Percentiles rank a stretch among this genome's conserved stretches.
Conservation (phyloP, 2,329 filamentous ascomycete genomes). For the Magnaporthiopsis rhizophila region DNA sequence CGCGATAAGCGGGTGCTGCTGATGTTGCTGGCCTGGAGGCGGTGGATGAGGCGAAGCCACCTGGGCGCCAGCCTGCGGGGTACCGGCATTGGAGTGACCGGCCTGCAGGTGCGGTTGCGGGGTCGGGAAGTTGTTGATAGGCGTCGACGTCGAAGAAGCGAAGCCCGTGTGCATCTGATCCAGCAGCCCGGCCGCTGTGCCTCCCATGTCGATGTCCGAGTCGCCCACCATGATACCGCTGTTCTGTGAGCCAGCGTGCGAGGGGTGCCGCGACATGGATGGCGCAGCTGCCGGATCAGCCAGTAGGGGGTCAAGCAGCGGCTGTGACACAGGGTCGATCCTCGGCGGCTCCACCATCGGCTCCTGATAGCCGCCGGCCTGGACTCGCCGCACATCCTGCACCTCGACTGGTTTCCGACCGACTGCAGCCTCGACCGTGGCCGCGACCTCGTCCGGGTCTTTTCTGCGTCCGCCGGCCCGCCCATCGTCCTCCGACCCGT, state of each 20-base stretch:
- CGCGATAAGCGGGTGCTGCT: slow-evolving; percentile 20
- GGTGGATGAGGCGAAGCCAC: slow-evolving; percentile 36
- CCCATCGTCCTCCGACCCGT: slow-evolving; percentile 41
- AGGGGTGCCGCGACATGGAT: slow-evolving; percentile 43
- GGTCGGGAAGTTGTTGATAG: slow-evolving; percentile 51
- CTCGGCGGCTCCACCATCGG: slow-evolving; percentile 44
- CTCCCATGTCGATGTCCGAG: slow-evolving; percentile 57
- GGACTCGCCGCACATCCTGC: slow-evolving; percentile 59
- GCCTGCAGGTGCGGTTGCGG: slow-evolving; percentile 52
- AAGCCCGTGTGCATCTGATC: slow-evolving; percentile 61
- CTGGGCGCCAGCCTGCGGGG: slow-evolving; percentile 39
- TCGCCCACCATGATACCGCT: slow-evolving; percentile 50
- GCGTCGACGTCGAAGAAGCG: slow-evolving; percentile 48
- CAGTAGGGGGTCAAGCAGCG: slow-evolving; percentile 15
- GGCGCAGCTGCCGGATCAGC: slow-evolving; percentile 14
- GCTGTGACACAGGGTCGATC: slow-evolving; percentile 34
- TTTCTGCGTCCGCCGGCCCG: slow-evolving; percentile 22
- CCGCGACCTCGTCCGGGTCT: slow-evolving; percentile 65
- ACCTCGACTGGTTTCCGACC: slow-evolving; percentile 58
- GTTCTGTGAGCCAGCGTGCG: slow-evolving; percentile 46
- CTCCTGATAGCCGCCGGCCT: slow-evolving; percentile 71
- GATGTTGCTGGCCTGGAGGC: slow-evolving; percentile 11
- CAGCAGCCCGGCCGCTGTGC: slow-evolving; percentile 54
- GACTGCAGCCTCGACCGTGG: slow-evolving; percentile 64
- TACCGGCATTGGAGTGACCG: slow-evolving; percentile 47